A percentile compares a stretch with the other conserved stretches of the same genome.
Evolutionary conservation across 352 stramenopile species (phyloP).

Genomic region (Phytophthora capsici): DNA sequence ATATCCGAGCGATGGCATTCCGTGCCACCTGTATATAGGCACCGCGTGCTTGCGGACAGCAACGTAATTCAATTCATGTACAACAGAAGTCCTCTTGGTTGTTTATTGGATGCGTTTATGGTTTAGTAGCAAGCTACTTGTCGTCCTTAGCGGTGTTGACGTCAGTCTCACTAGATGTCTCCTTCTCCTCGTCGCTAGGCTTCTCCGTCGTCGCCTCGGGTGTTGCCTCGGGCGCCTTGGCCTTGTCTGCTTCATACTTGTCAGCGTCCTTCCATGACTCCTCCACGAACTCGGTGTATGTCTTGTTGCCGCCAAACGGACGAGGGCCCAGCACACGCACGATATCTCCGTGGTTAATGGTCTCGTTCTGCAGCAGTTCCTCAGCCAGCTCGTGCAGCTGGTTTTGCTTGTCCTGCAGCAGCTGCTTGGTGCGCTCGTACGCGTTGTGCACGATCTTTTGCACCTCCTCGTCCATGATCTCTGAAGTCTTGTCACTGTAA

Average conservation of each 20-base stretch:
- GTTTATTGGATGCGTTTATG: constrained; percentile 25
- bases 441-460: constrained; percentile 96
- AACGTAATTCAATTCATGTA: constrained; percentile 40
- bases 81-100: constrained; percentile 27
- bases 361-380: constrained; percentile 98
- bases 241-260: constrained; percentile 80
- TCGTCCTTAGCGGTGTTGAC: constrained; percentile 23
- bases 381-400: constrained; percentile 95
- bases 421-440: constrained; percentile 96
- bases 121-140: constrained; percentile 31
- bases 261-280: constrained; percentile 89
- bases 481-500: constrained; percentile 98
- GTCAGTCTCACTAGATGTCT: constrained; percentile 14
- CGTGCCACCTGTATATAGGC: constrained; percentile 32
- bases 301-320: constrained; percentile 94
- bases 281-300: constrained; percentile 97
- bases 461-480: constrained; percentile 99
- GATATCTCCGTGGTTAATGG: constrained; percentile 99
- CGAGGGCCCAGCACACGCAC: constrained; percentile 94
- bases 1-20: constrained; percentile 23
- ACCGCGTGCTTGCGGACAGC: constrained; percentile 17
- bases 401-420: constrained; percentile 95
- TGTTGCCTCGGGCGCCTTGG: constrained; percentile 29
- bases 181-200: constrained; percentile 17
- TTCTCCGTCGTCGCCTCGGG: constrained; percentile 29